Conservation (phyloP, 441 rosid species). For the Erodium moschatum region DNA sequence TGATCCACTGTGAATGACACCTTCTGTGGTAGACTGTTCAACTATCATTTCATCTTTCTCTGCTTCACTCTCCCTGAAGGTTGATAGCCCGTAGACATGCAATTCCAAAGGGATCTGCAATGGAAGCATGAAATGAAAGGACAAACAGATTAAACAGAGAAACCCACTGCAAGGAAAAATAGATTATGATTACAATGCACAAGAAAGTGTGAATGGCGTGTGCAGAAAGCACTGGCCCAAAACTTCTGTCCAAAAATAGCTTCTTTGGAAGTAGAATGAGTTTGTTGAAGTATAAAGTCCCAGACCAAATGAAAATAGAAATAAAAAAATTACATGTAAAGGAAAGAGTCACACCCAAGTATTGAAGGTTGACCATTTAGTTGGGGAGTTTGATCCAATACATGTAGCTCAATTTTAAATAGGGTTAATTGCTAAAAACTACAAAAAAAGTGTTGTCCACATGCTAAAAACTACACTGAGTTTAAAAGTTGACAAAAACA, state of each 20-base stretch:
- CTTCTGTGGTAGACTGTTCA: constrained; percentile 29
- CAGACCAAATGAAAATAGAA: no score
- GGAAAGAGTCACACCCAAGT: no score
- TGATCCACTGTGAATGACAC: constrained; percentile 21
- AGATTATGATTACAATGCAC: background rate
- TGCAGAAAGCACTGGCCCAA: background rate
- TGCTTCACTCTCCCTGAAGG: constrained; percentile 50
- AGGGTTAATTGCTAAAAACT: no score
- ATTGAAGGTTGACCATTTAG: no score
- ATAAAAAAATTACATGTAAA: no score
- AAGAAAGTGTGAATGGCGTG: background rate
- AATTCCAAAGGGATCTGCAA: constrained; percentile 53
- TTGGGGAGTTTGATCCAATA: no score
- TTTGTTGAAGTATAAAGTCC: no score
- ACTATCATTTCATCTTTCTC: constrained; percentile 46
- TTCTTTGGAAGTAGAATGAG: background rate
- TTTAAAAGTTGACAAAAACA: no score
- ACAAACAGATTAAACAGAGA: constrained; percentile 9
- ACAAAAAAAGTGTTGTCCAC: no score
- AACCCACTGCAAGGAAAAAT: constrained; percentile 6
- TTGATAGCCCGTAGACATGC: constrained; percentile 72
- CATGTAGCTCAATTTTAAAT: no score
- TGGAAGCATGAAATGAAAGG: constrained; percentile 17
- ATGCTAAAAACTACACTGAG: background rate
- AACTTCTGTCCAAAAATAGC: background rate